A percentile compares a stretch with the other conserved stretches of the same genome.
phyloP scores from a whole-genome alignment of 768 basidiomycete genomes.

The Solioccasus polychromus region DNA sequence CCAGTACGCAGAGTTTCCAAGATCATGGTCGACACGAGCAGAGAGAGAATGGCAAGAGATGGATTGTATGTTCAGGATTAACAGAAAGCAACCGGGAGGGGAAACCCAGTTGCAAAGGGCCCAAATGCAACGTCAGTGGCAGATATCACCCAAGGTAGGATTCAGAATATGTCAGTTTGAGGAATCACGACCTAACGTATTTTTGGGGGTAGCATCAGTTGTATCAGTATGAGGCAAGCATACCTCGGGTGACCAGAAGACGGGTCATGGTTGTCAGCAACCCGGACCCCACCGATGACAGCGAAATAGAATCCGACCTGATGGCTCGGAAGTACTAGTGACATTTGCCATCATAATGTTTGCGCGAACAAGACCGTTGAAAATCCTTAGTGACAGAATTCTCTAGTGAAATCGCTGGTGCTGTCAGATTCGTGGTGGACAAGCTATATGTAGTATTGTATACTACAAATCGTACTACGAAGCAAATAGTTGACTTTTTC shows the following conservation, averaged over 20 bases:
- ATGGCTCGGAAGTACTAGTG: slow-evolving; percentile 7
- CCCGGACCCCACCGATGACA: slow-evolving; percentile 28
- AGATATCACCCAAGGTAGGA: slow-evolving; percentile 20
- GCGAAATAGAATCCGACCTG: slow-evolving; percentile 24
- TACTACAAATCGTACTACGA: not conserved
- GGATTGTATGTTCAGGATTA: slow-evolving; percentile 20
- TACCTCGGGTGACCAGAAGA: slow-evolving; percentile 22
- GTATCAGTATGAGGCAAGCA: slow-evolving; percentile 11
- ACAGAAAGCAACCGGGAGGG: slow-evolving; percentile 7
- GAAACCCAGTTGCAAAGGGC: slow-evolving; percentile 5
- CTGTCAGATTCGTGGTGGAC: too few relatives aligned
- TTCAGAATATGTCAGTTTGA: not conserved
- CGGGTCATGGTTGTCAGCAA: slow-evolving; percentile 30
- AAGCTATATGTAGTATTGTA: too few relatives aligned
- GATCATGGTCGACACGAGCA: slow-evolving; percentile 25
- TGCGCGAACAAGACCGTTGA: not conserved
- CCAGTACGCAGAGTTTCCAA: slow-evolving; percentile 22
- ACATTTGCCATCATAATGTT: slow-evolving; percentile 1
- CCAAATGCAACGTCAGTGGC: slow-evolving; percentile 9
- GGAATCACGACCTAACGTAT: slow-evolving; percentile 7
- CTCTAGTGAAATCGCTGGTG: not conserved
- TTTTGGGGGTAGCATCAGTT: slow-evolving; percentile 8
- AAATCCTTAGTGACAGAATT: not conserved
- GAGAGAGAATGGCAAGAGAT: slow-evolving; percentile 26
- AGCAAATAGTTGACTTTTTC: slow-evolving; percentile 7